These are phyloP conservation scores for Lagenaria siceraria DNA, from an alignment of 306 rosid genomes.

Conservation along the genomic window DNA sequence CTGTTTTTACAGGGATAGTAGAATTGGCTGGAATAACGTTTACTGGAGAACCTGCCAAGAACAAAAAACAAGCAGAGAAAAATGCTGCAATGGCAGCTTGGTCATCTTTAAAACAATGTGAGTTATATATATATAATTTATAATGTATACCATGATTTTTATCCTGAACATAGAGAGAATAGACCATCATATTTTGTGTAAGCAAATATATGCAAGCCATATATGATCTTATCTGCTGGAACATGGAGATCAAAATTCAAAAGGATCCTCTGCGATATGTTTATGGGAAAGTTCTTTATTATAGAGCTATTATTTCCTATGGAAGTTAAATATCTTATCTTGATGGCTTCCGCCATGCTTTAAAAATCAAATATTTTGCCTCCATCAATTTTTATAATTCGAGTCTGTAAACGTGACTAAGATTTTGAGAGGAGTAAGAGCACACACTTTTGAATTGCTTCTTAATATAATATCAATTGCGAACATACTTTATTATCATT, in stretches of 20 bases:
- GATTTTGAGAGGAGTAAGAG: not conserved
- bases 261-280: not conserved
- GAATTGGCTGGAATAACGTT: slow-evolving; percentile 89
- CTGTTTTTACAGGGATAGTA: slow-evolving; percentile 91
- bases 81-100: slow-evolving; percentile 99
- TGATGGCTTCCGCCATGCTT: not conserved
- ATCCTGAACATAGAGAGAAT: not conserved
- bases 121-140: slow-evolving; percentile 15
- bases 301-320: not conserved
- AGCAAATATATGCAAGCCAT: not conserved
- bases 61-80: slow-evolving; percentile 95
- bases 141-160: not conserved
- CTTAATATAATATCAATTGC: not conserved
- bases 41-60: slow-evolving; percentile 96
- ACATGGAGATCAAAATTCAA: not conserved
- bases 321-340: not conserved
- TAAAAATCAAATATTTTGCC: not conserved
- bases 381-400: not conserved
- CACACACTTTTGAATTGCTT: not conserved
- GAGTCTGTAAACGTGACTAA: not conserved
- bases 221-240: not conserved
- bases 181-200: not conserved
- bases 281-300: not conserved
- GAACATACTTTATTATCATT: not conserved
- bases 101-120: slow-evolving; percentile 89